Evolutionary conservation across 176 grass and related monocot species (phyloP).

Genomic region (Cenchrus fungigraminus): DNA sequence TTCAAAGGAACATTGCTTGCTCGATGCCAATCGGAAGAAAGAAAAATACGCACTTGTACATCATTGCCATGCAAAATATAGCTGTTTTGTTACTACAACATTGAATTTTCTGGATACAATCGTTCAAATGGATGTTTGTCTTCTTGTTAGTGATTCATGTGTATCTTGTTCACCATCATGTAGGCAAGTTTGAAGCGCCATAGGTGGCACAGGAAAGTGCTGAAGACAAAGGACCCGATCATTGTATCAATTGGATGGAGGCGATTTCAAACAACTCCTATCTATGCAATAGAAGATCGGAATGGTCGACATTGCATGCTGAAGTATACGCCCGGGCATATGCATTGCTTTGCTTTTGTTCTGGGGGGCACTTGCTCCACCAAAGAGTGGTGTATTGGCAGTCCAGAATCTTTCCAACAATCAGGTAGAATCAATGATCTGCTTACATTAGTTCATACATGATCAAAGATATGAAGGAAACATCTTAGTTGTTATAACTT

Average conservation of each 20-base stretch:
- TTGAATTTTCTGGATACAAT: slow-evolving; percentile 17
- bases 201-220: slow-evolving; percentile 92
- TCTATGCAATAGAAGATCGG: slow-evolving; percentile 86
- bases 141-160: slow-evolving; percentile 19
- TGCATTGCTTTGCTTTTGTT: slow-evolving; percentile 97
- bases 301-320: slow-evolving; percentile 94
- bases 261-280: slow-evolving; percentile 86
- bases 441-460: slow-evolving; percentile 4
- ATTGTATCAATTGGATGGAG: slow-evolving; percentile 94
- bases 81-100: not conserved
- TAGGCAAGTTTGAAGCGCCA: slow-evolving; percentile 86
- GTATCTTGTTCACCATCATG: slow-evolving; percentile 19
- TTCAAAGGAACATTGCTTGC: not conserved
- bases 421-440: slow-evolving; percentile 47
- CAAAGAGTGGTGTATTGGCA: slow-evolving; percentile 90
- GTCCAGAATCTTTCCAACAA: slow-evolving; percentile 76
- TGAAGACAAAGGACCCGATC: slow-evolving; percentile 92
- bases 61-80: not conserved
- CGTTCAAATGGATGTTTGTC: no score
- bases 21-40: not conserved
- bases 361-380: slow-evolving; percentile 93
- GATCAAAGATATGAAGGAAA: slow-evolving; percentile 9
- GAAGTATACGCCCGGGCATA: slow-evolving; percentile 98
- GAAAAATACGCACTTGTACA: not conserved
- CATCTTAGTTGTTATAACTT: not conserved